Evolutionary conservation across 2,329 filamentous ascomycete species (phyloP).

Genomic region (Fusarium goolgardi): DNA sequence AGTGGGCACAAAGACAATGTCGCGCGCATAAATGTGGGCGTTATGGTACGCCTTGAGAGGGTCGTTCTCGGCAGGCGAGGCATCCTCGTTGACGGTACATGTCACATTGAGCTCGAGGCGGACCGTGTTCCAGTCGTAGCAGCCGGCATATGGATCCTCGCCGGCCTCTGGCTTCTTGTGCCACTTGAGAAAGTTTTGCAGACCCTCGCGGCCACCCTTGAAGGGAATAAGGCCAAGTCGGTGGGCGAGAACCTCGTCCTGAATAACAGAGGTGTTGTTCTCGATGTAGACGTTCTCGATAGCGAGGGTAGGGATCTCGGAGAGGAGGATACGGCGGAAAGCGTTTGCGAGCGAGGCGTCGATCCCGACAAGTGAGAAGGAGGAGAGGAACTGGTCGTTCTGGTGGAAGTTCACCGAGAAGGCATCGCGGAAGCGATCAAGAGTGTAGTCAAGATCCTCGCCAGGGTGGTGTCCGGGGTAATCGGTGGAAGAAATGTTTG

Average conservation of each 20-base stretch:
- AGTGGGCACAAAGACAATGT: constrained; percentile 80
- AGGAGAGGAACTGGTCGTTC: constrained; percentile 79
- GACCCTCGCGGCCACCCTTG: constrained; percentile 78
- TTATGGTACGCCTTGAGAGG: constrained; percentile 87
- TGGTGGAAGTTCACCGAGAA: constrained; percentile 86
- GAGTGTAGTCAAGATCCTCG: constrained; percentile 85
- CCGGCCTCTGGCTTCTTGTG: constrained; percentile 76
- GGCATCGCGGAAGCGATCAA: constrained; percentile 76
- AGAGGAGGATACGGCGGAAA: constrained; percentile 93
- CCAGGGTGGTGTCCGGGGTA: constrained; percentile 92
- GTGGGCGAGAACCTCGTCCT: constrained; percentile 95
- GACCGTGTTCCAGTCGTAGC: constrained; percentile 87
- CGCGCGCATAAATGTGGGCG: constrained; percentile 82
- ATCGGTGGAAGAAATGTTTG: constrained; percentile 88
- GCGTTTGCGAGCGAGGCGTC: constrained; percentile 96
- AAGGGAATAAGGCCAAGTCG: constrained; percentile 92
- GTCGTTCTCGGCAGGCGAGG: constrained; percentile 78
- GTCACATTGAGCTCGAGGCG: constrained; percentile 80
- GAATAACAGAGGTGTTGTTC: constrained; percentile 98
- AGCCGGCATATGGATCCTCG: constrained; percentile 69
- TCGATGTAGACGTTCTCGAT: constrained; percentile 93
- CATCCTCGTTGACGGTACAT: constrained; percentile 83
- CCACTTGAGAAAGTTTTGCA: constrained; percentile 83
- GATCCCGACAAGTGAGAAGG: constrained; percentile 91
- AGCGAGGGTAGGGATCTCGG: constrained; percentile 93